phyloP scores from a whole-genome alignment of 2,329 filamentous ascomycete genomes.

The Didymella sp. region DNA sequence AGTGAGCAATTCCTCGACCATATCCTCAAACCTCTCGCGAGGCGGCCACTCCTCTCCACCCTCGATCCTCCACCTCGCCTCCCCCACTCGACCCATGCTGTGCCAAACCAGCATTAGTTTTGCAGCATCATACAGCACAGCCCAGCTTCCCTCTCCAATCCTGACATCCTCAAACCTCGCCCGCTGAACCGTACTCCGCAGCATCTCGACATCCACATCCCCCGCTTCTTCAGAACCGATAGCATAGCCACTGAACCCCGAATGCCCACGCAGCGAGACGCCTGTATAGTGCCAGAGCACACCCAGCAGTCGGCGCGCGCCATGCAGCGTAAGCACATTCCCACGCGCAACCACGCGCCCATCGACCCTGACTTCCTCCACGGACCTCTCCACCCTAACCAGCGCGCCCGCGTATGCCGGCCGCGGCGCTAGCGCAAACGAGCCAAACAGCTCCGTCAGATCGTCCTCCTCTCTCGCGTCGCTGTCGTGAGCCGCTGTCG shows the following conservation, averaged over 20 bases:
- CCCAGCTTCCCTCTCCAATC: neutral
- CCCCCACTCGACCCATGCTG: neutral
- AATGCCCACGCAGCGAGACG: neutral
- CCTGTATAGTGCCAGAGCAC: slow-evolving; percentile 11
- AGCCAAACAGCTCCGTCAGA: neutral
- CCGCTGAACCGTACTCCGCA: neutral
- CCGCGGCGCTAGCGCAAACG: neutral
- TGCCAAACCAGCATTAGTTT: slow-evolving; percentile 7
- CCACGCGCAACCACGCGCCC: slow-evolving; percentile 2
- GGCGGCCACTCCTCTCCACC: neutral
- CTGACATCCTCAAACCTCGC: slow-evolving; percentile 9
- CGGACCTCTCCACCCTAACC: no score
- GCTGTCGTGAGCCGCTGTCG: neutral
- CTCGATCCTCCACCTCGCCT: neutral
- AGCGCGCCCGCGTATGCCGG: neutral
- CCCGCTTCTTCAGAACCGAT: neutral
- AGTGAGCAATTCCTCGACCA: neutral
- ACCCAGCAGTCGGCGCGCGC: neutral
- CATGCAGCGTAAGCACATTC: neutral
- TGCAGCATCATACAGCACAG: neutral
- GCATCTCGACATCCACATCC: neutral
- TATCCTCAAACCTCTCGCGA: neutral
- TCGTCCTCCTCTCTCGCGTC: neutral
- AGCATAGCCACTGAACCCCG: neutral
- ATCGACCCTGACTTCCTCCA: neutral